These are phyloP conservation scores for Hypoxylon sp. DNA, from an alignment of 2,329 filamentous ascomycete species.

Conservation along the genomic window DNA sequence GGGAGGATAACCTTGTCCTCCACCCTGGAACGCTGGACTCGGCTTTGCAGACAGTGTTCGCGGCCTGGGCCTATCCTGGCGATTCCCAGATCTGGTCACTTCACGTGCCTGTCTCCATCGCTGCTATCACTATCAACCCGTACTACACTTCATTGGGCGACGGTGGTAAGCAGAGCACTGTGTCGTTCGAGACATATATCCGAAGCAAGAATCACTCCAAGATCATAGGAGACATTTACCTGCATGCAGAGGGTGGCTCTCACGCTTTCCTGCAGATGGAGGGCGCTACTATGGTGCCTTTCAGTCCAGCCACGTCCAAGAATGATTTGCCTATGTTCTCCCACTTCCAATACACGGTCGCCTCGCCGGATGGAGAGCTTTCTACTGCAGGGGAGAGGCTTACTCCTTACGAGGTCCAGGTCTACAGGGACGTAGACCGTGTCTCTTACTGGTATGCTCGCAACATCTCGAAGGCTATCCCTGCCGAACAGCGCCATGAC, in stretches of 20 bases:
- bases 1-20: slow-evolving; percentile 17
- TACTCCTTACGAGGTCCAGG: slow-evolving; percentile 13
- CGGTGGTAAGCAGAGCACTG: slow-evolving; percentile 7
- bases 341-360: slow-evolving; percentile 10
- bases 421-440: slow-evolving; percentile 16
- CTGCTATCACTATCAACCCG: slow-evolving; percentile 17
- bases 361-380: slow-evolving; percentile 16
- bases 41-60: slow-evolving; percentile 15
- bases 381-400: slow-evolving; percentile 1
- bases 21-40: slow-evolving; percentile 15
- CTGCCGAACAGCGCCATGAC: slow-evolving; percentile 3
- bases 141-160: slow-evolving; percentile 13
- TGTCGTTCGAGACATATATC: slow-evolving; percentile 13
- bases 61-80: slow-evolving; percentile 12
- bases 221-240: slow-evolving; percentile 17
- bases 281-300: slow-evolving; percentile 18
- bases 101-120: slow-evolving; percentile 16
- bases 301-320: slow-evolving; percentile 9
- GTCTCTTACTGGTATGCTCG: slow-evolving; percentile 17
- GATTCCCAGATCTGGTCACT: slow-evolving; percentile 19
- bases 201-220: slow-evolving; percentile 15
- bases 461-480: slow-evolving; percentile 12
- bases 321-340: slow-evolving; percentile 19
- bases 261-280: slow-evolving; percentile 20
- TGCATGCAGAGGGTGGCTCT: slow-evolving; percentile 11